Evolutionary conservation across 306 rosid species (phyloP).

Genomic region (Sechiopsis laciniata): DNA sequence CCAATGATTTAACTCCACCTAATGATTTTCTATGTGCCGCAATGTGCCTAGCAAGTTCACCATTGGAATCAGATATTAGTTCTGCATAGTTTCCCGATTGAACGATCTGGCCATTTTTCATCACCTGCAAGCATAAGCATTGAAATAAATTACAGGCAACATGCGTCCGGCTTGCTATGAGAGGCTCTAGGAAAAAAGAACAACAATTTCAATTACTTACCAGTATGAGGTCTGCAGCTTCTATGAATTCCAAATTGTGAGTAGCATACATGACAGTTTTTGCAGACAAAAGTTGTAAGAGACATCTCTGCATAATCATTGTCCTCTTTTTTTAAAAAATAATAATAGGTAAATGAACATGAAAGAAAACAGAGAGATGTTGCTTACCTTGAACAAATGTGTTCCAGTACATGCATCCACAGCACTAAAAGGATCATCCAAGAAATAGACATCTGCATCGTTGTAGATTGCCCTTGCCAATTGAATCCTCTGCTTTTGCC

Average conservation of each 20-base stretch:
- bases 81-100: slow-evolving; percentile 62
- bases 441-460: slow-evolving; percentile 74
- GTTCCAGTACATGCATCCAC: slow-evolving; percentile 86
- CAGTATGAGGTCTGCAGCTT: slow-evolving; percentile 68
- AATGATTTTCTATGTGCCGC: slow-evolving; percentile 67
- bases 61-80: slow-evolving; percentile 42
- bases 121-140: slow-evolving; percentile 41
- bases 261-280: slow-evolving; percentile 88
- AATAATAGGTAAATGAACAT: neutral
- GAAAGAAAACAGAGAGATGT: slow-evolving; percentile 10
- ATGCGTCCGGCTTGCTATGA: neutral
- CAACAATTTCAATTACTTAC: slow-evolving; percentile 35
- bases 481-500: slow-evolving; percentile 89
- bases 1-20: slow-evolving; percentile 46
- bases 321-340: neutral
- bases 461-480: slow-evolving; percentile 79
- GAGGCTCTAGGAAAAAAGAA: neutral
- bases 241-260: slow-evolving; percentile 81
- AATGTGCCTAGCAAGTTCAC: slow-evolving; percentile 74
- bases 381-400: slow-evolving; percentile 66
- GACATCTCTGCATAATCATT: slow-evolving; percentile 62
- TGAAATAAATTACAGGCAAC: neutral
- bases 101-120: slow-evolving; percentile 64
- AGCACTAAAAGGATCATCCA: slow-evolving; percentile 92
- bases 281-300: slow-evolving; percentile 53